Evolutionary conservation across 306 rosid species (phyloP), one percentile per base, ranked within the genome.

Genomic region (Begonia masoniana): DNA sequence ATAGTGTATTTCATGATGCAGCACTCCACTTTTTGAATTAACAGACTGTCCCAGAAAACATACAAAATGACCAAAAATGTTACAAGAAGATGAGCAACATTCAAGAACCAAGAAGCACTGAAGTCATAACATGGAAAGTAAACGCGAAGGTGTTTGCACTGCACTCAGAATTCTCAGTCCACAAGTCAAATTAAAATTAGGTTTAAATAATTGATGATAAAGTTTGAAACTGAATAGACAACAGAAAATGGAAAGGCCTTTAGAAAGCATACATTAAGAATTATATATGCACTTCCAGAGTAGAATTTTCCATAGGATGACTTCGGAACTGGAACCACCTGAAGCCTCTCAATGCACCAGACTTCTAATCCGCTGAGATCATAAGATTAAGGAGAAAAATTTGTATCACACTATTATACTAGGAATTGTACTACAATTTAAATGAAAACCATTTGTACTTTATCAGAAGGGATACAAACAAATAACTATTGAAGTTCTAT

Each of bases 341-440:
- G 67, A 55, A 76, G 87, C 65, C 72, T 82, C 83, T 85, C 94
- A 50, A 89, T 63, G 56, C 97, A 85, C 97, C 97, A 89, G 56
- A 89, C 74, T 70, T 89, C 95, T 69, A 85, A 56, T 58, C 97
- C 97, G 61, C 97, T 89, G 26, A 52, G 49, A 61, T 26, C 42
- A 31, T 51, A 68, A 70, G 55, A 78, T 15, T 72, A 85, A 85
- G 85, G 72, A 64, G 3, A 70, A 51, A 73, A 13, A 10, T 10
- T 45, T 11, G 49, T 45, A n/a, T 11, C 15, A 10, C 13, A 45
- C 10, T 10, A n/a, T 45, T 10, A 45, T 45, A 45, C 48, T 10
- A 24, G n/a, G n/a, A n/a, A n/a, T n/a, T n/a, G n/a, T n/a, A n/a
- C n/a, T n/a, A n/a, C n/a, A n/a, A n/a, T n/a, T n/a, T n/a, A n/a